Evolutionary conservation across 305 asterid genomes (phyloP).

Genomic region (Withania somnifera): DNA sequence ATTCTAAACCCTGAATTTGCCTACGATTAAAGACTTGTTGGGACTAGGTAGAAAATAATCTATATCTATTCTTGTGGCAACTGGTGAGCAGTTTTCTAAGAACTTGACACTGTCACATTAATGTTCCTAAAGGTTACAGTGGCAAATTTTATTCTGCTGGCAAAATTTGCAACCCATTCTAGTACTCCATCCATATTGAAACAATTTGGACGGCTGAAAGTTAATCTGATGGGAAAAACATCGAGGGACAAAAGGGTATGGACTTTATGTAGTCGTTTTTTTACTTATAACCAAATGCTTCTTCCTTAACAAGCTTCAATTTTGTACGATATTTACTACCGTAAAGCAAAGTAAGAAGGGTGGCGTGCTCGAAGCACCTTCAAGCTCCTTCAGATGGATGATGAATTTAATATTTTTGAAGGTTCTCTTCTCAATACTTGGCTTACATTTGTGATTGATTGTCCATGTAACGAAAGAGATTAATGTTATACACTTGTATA

Average conservation of each 20-base stretch:
- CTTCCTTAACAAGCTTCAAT: not conserved
- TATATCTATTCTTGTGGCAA: not conserved
- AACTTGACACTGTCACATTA: not conserved
- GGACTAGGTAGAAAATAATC: not conserved
- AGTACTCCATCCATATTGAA: not conserved
- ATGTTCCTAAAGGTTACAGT: not conserved
- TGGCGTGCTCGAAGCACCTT: conserved; percentile 97
- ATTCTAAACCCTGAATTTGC: not conserved
- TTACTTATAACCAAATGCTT: not conserved
- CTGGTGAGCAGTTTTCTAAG: not conserved
- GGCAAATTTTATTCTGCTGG: not conserved
- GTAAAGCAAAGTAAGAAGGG: conserved; percentile 95
- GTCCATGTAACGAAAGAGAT: not conserved
- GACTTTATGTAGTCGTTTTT: not conserved
- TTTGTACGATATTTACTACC: conserved; percentile 76
- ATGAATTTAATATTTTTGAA: conserved; percentile 81
- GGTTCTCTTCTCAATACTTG: conserved; percentile 20
- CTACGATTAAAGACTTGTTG: not conserved
- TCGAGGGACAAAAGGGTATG: conserved; percentile 90
- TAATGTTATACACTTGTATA: not conserved
- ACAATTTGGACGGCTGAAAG: not conserved
- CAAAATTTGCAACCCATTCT: not conserved
- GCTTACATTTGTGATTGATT: not conserved
- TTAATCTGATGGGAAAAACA: conserved; percentile 68
- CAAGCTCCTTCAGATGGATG: conserved; percentile 95